Evolutionary conservation across 495 filamentous ascomycete genomes (phyloP), one percentile per base, ranked within the genome.

Genomic region (Lasiosphaeris hirsuta): DNA sequence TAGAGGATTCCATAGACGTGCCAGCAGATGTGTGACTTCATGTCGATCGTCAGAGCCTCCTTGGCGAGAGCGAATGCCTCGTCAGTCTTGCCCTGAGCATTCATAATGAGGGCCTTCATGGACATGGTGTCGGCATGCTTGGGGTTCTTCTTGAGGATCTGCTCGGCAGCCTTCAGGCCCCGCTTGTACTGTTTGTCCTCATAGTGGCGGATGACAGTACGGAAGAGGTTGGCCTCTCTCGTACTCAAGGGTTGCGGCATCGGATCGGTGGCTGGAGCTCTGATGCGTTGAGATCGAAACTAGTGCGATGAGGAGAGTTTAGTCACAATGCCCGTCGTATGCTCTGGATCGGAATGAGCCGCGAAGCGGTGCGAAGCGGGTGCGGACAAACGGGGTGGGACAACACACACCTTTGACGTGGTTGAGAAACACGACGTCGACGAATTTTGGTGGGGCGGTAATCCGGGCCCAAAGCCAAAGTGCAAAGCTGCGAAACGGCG

Each of bases 11-110:
- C 94, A 66, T 97, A 97, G 38, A 99, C 95, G 72, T 99, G 94
- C 94, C 94, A 99, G 77, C 92, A 97, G 63, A 97, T 91, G 72
- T 97, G 95, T 59, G 92, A 96, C 75, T 92, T 96, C 92, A 97
- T 97, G 65, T 97, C 92, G 59, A 92, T 89, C 47, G 84, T 88
- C 43, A 99, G 78, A 45, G 94, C 94, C 54, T 89, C 81, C 76
- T 96, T 97, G 60, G 89, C 93, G 51, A 99, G 80, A 34, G 83
- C 84, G 69, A 97, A 97, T 0, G 94, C 94, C 77, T 99, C 94
- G 44, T 96, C 89, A 15, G 85, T 82, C 74, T 95, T 90, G 56
- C 92, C 91, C 69, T 89, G 84, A 40, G 87, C 85, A 71, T 96
- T 97, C 75, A 96, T 88, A 59, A 97, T 96, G 40, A 99, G 80